phyloP scores from a whole-genome alignment of 1,284 basidiomycete genomes.

The Pascua guehoae region DNA sequence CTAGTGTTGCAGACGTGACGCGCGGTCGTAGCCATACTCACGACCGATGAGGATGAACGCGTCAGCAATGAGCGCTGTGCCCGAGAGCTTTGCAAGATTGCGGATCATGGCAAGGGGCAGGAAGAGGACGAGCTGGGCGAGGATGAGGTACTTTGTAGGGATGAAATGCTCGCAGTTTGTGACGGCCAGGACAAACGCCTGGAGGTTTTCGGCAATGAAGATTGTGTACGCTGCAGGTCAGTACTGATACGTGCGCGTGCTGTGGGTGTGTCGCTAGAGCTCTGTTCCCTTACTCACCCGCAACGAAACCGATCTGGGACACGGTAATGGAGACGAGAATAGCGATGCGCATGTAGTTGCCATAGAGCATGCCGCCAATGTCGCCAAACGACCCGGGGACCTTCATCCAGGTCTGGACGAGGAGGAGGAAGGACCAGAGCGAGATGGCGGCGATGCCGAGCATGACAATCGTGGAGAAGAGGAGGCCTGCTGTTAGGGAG shows the following conservation, averaged over 20 bases:
- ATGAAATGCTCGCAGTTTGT: constrained; percentile 71
- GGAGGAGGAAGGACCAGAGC: constrained; percentile 87
- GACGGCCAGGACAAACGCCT: constrained; percentile 79
- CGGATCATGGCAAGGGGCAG: constrained; percentile 79
- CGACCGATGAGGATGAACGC: constrained; percentile 86
- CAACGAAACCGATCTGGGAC: constrained; percentile 69
- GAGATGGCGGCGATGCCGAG: constrained; percentile 81
- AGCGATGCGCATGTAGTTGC: constrained; percentile 83
- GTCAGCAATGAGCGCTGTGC: constrained; percentile 88
- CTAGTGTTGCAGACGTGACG: too few relatives aligned
- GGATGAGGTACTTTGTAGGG: constrained; percentile 74
- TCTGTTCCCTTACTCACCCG: constrained; percentile 23
- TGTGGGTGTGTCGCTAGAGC: too few relatives aligned
- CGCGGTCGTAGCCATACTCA: constrained; percentile 43
- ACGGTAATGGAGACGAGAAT: constrained; percentile 85
- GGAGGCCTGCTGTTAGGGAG: constrained; percentile 54
- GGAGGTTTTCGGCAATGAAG: constrained; percentile 90
- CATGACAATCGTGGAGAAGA: constrained; percentile 82
- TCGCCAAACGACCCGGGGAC: constrained; percentile 94
- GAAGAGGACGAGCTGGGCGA: constrained; percentile 80
- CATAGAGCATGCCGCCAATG: constrained; percentile 89
- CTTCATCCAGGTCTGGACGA: constrained; percentile 82
- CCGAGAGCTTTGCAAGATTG: constrained; percentile 87
- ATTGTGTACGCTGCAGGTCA: constrained; percentile 75
- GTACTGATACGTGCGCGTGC: neutral